phyloP scores from a whole-genome alignment of 163 green algal genomes.

The Prototheca wickerhamii region DNA sequence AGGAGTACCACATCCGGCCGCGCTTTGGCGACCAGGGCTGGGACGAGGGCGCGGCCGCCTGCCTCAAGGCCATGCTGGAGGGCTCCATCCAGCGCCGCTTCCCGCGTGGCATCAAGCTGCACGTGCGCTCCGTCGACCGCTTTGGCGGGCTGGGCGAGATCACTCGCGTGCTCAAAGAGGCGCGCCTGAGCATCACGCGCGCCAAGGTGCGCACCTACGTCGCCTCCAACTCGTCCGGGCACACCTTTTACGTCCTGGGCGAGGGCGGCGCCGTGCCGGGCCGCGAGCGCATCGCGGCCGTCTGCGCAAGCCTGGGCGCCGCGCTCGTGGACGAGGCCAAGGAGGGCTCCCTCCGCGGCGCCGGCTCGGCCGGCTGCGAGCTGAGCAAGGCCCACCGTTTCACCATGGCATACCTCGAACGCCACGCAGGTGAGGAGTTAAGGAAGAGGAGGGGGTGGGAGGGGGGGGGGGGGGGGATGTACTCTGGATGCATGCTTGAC shows the following conservation, averaged over 20 bases:
- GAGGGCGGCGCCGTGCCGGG: constrained; percentile 8
- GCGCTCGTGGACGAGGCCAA: constrained; percentile 32
- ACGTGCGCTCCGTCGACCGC: constrained; percentile 56
- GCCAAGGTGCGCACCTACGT: constrained; percentile 48
- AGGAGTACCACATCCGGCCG: constrained; percentile 79
- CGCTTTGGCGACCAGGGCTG: constrained; percentile 43
- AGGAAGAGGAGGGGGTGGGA: too few relatives aligned
- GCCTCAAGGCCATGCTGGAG: constrained; percentile 72
- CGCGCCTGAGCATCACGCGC: constrained; percentile 62
- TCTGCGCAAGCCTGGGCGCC: constrained; percentile 33
- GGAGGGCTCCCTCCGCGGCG: constrained; percentile 7
- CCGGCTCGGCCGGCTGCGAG: background rate
- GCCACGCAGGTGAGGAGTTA: too few relatives aligned
- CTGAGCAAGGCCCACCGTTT: background rate
- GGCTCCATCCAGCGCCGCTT: constrained; percentile 74
- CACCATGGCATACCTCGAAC: too few relatives aligned
- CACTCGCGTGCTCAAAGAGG: constrained; percentile 45
- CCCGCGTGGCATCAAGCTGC: constrained; percentile 69
- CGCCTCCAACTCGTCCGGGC: constrained; percentile 30
- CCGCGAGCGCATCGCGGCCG: constrained; percentile 23
- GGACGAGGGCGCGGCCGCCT: constrained; percentile 35
- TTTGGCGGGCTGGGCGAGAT: constrained; percentile 56
- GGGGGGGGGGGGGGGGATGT: too few relatives aligned
- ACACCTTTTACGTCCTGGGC: constrained; percentile 57
- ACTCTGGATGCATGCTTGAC: too few relatives aligned